These are phyloP conservation scores for Moesziomyces globuligerus DNA, from an alignment of 1,284 basidiomycete species.

Conservation along the genomic window DNA sequence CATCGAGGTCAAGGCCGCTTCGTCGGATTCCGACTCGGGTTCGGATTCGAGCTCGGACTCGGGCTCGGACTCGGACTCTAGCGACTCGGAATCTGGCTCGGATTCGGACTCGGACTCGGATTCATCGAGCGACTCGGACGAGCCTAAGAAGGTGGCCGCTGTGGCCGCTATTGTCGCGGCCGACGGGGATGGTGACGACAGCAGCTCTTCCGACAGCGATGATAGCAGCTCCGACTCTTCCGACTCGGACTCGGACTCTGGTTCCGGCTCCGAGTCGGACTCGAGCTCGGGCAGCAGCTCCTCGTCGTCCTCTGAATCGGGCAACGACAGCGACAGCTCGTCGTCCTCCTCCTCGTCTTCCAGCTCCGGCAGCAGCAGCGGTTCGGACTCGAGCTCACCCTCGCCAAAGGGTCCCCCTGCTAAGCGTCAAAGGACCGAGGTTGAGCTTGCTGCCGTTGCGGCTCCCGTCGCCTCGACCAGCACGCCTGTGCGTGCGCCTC, in stretches of 20 bases:
- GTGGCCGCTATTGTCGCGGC: too few relatives aligned
- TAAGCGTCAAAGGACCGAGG: slow-evolving; percentile 34
- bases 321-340: slow-evolving; percentile 8
- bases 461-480: slow-evolving; percentile 10
- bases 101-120: slow-evolving; percentile 5
- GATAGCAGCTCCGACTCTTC: slow-evolving; percentile 13
- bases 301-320: slow-evolving; percentile 3
- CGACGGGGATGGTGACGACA: too few relatives aligned
- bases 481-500: slow-evolving; percentile 7
- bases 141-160: not conserved
- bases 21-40: slow-evolving; percentile 13
- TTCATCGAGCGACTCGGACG: not conserved
- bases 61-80: slow-evolving; percentile 1
- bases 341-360: slow-evolving; percentile 24
- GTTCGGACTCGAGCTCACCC: slow-evolving; percentile 14
- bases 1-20: slow-evolving; percentile 10
- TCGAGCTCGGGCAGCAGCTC: slow-evolving; percentile 11
- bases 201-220: too few relatives aligned
- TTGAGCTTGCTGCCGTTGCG: not conserved
- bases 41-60: slow-evolving; percentile 4
- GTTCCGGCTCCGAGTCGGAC: slow-evolving; percentile 12
- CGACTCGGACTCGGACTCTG: slow-evolving; percentile 16
- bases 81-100: slow-evolving; percentile 9
- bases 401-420: slow-evolving; percentile 32
- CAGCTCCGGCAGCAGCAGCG: slow-evolving; percentile 16